phyloP scores from a whole-genome alignment of 73 alveolate species.

The Tetrahymena thermophila region DNA sequence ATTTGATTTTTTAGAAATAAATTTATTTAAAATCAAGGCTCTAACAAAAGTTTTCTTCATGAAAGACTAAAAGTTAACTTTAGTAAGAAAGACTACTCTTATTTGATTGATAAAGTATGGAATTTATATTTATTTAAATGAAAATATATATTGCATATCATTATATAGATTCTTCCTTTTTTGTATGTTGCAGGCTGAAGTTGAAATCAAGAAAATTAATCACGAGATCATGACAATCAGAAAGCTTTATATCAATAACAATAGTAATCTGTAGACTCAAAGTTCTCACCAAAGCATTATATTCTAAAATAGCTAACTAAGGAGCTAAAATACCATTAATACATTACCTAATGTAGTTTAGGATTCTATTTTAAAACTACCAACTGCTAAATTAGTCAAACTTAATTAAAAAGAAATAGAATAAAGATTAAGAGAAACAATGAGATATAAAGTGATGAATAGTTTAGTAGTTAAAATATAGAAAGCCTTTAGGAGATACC shows the following conservation, averaged over 20 bases:
- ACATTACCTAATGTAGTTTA: background rate
- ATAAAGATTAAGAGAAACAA: background rate
- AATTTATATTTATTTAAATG: background rate
- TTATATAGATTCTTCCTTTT: background rate
- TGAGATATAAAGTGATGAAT: background rate
- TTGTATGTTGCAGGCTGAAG: slow-evolving; percentile 2
- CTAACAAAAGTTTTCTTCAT: background rate
- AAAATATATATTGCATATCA: background rate
- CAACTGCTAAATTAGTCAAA: background rate
- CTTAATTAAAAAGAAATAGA: background rate
- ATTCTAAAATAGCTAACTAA: background rate
- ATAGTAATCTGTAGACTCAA: background rate
- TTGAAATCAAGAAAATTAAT: background rate
- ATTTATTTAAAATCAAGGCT: background rate
- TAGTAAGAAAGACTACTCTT: background rate
- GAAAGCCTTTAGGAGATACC: background rate
- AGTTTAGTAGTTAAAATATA: background rate
- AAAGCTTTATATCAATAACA: background rate
- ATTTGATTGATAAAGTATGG: background rate
- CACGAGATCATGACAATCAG: background rate
- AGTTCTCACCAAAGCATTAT: background rate
- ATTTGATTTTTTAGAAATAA: background rate
- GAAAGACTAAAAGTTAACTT: background rate
- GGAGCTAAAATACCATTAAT: background rate
- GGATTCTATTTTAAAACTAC: background rate